These are phyloP conservation scores for Sporothrix luriei DNA, from an alignment of 2,329 filamentous ascomycete genomes.

Conservation along the genomic window DNA sequence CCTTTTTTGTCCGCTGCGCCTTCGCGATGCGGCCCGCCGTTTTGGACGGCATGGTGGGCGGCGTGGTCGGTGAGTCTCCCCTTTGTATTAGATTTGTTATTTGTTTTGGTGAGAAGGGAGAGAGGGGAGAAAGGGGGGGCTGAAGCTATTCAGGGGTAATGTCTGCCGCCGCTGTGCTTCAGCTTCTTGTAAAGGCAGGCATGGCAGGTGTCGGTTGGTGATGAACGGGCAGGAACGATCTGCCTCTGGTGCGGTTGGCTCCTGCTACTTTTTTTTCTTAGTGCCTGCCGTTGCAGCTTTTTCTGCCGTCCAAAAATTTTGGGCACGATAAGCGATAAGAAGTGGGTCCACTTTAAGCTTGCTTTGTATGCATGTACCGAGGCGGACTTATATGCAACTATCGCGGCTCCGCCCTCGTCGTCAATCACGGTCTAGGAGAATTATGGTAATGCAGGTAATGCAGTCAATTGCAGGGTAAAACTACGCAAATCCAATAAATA, in stretches of 20 bases:
- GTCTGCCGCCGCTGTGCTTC: slow-evolving; percentile 11
- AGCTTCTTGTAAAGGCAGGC: slow-evolving; percentile 5
- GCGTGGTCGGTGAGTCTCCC: neutral
- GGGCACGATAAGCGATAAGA: slow-evolving; percentile 33
- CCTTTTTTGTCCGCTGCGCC: slow-evolving; percentile 68
- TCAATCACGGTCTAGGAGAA: neutral
- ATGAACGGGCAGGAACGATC: slow-evolving; percentile 19
- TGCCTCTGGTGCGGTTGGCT: slow-evolving; percentile 12
- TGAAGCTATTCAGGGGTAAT: slow-evolving; percentile 19
- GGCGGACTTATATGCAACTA: slow-evolving; percentile 2
- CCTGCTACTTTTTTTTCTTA: slow-evolving; percentile 23
- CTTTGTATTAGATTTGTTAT: neutral
- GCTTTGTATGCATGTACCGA: neutral
- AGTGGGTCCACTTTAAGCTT: slow-evolving; percentile 10
- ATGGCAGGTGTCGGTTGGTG: slow-evolving; percentile 22
- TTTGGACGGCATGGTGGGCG: slow-evolving; percentile 60
- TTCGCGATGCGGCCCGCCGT: slow-evolving; percentile 69
- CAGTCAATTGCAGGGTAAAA: slow-evolving; percentile 19
- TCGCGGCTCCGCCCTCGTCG: neutral
- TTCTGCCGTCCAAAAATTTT: slow-evolving; percentile 36
- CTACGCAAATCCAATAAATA: slow-evolving; percentile 16
- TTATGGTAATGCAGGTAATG: slow-evolving; percentile 13
- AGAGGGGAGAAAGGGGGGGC: neutral
- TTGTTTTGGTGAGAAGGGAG: neutral
- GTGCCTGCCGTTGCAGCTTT: slow-evolving; percentile 26